A percentile compares a stretch with the other conserved stretches of the same genome.
phyloP scores from a whole-genome alignment of 2,329 filamentous ascomycete species.

The Zasmidium citrigriseum region DNA sequence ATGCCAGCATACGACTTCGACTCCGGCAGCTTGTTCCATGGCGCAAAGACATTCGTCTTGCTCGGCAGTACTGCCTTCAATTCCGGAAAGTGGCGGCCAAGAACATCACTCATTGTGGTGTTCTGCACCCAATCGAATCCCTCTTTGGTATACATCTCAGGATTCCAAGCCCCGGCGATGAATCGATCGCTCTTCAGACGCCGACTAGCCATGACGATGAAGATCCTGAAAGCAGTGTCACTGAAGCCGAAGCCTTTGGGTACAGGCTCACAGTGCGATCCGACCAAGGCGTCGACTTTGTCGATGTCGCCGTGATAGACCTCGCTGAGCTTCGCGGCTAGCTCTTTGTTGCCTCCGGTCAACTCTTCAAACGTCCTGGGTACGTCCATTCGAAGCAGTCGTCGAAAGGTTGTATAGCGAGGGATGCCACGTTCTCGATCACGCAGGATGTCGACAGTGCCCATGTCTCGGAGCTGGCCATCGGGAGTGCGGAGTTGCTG shows the following conservation, averaged over 20 bases:
- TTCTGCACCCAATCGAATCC: no score
- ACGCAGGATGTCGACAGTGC: conserved; percentile 49
- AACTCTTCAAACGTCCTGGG: conserved; percentile 43
- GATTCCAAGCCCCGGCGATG: no score
- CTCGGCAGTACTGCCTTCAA: no score
- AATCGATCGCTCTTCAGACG: conserved; percentile 49
- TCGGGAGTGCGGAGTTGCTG: conserved; percentile 45
- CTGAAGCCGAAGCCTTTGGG: conserved; percentile 50
- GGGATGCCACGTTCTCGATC: conserved; percentile 52
- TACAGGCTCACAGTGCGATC: conserved; percentile 45
- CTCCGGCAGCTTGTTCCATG: no score
- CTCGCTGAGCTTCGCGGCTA: conserved; percentile 40
- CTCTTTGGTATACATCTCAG: no score
- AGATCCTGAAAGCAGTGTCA: conserved; percentile 51
- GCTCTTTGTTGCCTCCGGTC: conserved; percentile 40
- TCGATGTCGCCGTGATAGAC: conserved; percentile 47
- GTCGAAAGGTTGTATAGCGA: conserved; percentile 48
- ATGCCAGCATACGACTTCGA: no score
- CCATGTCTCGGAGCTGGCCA: conserved; percentile 45
- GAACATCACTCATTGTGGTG: no score
- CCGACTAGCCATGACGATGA: conserved; percentile 49
- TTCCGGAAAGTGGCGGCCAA: no score
- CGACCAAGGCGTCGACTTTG: conserved; percentile 46
- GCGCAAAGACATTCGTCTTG: no score
- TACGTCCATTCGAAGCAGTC: conserved; percentile 43